Evolutionary conservation across 164 flowering plant genomes (phyloP), one percentile per base, ranked within the genome.

Genomic region (Tetrastigma voinierianum): DNA sequence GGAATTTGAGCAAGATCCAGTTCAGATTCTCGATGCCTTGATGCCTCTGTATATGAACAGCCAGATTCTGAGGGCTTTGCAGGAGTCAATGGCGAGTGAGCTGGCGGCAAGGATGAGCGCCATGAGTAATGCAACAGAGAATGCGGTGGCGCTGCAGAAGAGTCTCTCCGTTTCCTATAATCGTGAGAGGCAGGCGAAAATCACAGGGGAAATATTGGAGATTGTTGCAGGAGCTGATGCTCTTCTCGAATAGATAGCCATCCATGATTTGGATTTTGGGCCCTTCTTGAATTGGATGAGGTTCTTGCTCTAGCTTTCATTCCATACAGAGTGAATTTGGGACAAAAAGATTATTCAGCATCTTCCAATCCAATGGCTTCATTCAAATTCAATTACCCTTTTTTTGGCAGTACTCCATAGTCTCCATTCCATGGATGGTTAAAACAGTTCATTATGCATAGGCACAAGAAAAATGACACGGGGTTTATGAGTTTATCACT

Each of bases 1-100:
- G 87, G 74, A 87, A 70, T 94, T 91, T 67, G 98, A 94, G 77
- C 98, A 94, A 69, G 96, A 94, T 81, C 98, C 98, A 13, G 96
- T 77, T 72, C 97, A 91, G 87, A 91, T 94, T 67, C 83, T 91
- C 62, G 97, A 94, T 78, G 97, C 96, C 2, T 64, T 94, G 84
- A 66, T 94, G 86, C 97, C 98, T 44, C 80, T 94, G 1, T 91
- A 91, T 69, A 66, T 94, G 73, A 94, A 94, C 71, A 88, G 91
- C 59, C 97, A 91, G 83, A 83, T 94, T 46, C 70, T 94, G 78
- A 86, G 91, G 77, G 89, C 96, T 2, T 74, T 94, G 78, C 96
- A 91, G 81, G 98, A 91, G 66, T 88, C 93, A 10, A 71, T 84
- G 58, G 96, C 98, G 0, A 94, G 97, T 71, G 98, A 94, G 77